Conservation (phyloP, 805 yeast species). For the Kuraishia molischiana region DNA sequence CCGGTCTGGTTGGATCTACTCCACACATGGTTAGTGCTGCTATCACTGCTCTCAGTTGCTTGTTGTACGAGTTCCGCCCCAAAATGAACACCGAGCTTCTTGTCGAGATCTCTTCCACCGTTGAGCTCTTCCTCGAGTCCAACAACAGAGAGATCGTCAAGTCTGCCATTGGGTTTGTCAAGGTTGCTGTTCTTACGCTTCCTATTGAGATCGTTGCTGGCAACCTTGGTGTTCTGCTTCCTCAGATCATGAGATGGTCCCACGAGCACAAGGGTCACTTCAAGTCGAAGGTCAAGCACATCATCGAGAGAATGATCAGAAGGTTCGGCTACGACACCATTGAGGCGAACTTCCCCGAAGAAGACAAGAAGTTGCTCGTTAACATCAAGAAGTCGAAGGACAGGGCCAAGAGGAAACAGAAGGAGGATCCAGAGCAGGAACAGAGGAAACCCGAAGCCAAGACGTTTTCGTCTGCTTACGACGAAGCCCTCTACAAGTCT, state of each 20-base stretch:
- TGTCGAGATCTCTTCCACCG: conserved; percentile 72
- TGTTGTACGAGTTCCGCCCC: conserved; percentile 77
- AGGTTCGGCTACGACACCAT: conserved; percentile 85
- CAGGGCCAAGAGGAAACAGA: conserved; percentile 70
- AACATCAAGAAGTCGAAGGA: conserved; percentile 82
- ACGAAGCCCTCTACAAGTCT: conserved; percentile 79
- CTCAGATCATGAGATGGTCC: conserved; percentile 81
- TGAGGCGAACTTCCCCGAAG: conserved; percentile 81
- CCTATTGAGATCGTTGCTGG: conserved; percentile 69
- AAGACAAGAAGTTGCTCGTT: conserved; percentile 70
- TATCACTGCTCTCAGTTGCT: conserved; percentile 79
- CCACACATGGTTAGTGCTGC: conserved; percentile 98
- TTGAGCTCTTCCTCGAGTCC: conserved; percentile 83
- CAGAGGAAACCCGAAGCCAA: background rate
- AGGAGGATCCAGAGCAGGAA: conserved; percentile 25
- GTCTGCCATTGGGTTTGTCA: conserved; percentile 88
- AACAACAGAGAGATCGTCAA: conserved; percentile 90
- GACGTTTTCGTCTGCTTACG: conserved; percentile 72
- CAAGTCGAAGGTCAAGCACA: conserved; percentile 86
- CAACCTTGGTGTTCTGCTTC: conserved; percentile 55
- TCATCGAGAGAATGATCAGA: conserved; percentile 83
- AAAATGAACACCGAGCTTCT: conserved; percentile 49
- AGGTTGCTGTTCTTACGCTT: conserved; percentile 74
- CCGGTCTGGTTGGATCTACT: conserved; percentile 90
- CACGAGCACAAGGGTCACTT: conserved; percentile 95